Base-by-base conservation (phyloP, 345 rosid species). In the Nasturtium officinale region DNA sequence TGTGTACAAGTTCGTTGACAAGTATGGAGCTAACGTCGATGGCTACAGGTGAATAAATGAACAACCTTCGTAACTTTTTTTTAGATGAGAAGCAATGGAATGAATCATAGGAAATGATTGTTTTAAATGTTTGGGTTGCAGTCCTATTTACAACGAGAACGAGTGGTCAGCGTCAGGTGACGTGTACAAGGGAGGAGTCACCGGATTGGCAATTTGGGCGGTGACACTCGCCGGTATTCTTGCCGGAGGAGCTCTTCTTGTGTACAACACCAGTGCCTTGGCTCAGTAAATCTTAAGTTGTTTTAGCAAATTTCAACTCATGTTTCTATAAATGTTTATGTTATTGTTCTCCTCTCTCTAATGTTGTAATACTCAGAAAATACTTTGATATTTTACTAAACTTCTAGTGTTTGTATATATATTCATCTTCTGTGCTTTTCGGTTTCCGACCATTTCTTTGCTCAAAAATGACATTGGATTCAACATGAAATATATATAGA, bases 211-310 rank as follows among this genome's bases (percentile, higher is more conserved):
- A 7, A 95, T 95, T 50, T 95, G 99, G 97, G 99, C 97, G 0
- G 90, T 88, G 17, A 95, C 99, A 28, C 82, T 95, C 7, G 67
- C 79, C 28, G 97, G 94, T 0, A 28, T 95, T 25, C 99, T 91
- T 0, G 90, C 92, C 5, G 96, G 96, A 58, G 96, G 96, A 29
- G 97, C 90, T 26, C 96, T 88, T 74, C 96, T 90, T 40, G 99
- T 91, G 33, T 91, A 91, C 96, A 91, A 64, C 88, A 91, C 97
- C n/a, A 95, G 99, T 83, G 97, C 97, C 58, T 86, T 91, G 94
- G 78, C 52, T 61, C 96, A 87, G 87, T 95, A 86, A 21, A 69
- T 15, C 74, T 15, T 7, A 66, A 66, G 58, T 7, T 56, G 47
- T 42, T 3, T 26, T 45, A 48, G 60, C 17, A 33, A 20, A 42